phyloP scores from a whole-genome alignment of 2,329 filamentous ascomycete genomes.

The Diaporthe eres region DNA sequence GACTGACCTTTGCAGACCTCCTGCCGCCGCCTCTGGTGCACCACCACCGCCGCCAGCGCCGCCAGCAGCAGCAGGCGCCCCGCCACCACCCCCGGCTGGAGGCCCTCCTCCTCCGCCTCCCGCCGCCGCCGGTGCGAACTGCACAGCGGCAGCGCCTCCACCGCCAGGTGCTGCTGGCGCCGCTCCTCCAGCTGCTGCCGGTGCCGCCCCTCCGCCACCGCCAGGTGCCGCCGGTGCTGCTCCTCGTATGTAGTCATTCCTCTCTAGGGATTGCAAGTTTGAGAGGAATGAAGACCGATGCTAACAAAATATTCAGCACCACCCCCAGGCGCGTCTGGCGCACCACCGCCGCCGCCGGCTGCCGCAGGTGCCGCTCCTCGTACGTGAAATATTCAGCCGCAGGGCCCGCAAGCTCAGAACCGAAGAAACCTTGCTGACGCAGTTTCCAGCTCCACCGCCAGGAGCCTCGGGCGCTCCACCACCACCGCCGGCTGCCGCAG shows the following conservation, averaged over 20 bases:
- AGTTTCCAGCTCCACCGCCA: background rate
- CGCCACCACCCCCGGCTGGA: background rate
- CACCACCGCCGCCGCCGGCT: background rate
- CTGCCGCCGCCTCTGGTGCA: background rate
- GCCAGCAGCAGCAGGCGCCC: background rate
- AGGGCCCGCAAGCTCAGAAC: no score
- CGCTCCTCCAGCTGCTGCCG: background rate
- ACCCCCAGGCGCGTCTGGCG: background rate
- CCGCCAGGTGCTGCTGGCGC: background rate
- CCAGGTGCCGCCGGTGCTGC: no score
- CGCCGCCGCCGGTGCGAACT: background rate
- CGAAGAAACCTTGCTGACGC: background rate
- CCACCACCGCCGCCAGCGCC: background rate
- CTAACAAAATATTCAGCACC: background rate
- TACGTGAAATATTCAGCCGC: no score
- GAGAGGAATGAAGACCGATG: background rate
- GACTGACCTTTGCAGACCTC: conserved; percentile 5
- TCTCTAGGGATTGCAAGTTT: no score
- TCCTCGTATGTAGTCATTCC: no score
- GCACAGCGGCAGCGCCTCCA: conserved; percentile 3
- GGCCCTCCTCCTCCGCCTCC: background rate
- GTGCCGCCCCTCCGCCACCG: no score
- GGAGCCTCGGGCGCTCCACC: background rate
- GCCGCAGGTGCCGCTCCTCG: background rate
- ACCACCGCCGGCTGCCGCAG: background rate